These are phyloP conservation scores for Epichloe coenophiala DNA, from an alignment of 2,329 filamentous ascomycete species.

Conservation along the genomic window DNA sequence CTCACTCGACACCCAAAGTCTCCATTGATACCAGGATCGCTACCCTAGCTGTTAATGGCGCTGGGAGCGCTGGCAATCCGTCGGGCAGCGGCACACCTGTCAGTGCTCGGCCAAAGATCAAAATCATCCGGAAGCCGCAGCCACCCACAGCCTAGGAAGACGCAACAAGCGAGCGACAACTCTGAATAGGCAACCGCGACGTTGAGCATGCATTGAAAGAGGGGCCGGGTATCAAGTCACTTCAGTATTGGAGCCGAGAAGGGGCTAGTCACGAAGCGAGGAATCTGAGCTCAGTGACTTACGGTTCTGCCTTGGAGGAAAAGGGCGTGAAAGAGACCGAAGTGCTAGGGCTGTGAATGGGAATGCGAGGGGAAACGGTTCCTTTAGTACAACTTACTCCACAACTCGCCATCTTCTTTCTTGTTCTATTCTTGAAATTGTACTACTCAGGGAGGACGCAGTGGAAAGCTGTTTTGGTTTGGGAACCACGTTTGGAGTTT, in stretches of 20 bases:
- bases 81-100: conserved; percentile 11
- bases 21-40: conserved; percentile 12
- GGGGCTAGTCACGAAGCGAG: too few relatives aligned
- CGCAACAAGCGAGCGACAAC: not conserved
- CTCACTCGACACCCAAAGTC: conserved; percentile 15
- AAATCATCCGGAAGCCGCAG: conserved; percentile 23
- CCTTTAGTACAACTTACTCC: too few relatives aligned
- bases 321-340: too few relatives aligned
- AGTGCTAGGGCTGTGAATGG: not conserved
- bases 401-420: too few relatives aligned
- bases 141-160: conserved; percentile 10
- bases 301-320: too few relatives aligned
- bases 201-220: too few relatives aligned
- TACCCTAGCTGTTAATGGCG: conserved; percentile 12
- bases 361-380: not conserved
- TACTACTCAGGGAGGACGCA: not conserved
- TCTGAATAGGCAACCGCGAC: not conserved
- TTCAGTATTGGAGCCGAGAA: too few relatives aligned
- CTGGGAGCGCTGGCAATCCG: conserved; percentile 13
- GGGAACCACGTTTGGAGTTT: not conserved
- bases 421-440: too few relatives aligned
- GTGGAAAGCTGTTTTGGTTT: not conserved
- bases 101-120: conserved; percentile 21
- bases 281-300: too few relatives aligned
- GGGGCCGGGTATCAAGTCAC: too few relatives aligned